Evolutionary conservation across 176 grass and related monocot genomes (phyloP), one percentile per base, ranked within the genome.

Genomic region (Luzula sylvatica): DNA sequence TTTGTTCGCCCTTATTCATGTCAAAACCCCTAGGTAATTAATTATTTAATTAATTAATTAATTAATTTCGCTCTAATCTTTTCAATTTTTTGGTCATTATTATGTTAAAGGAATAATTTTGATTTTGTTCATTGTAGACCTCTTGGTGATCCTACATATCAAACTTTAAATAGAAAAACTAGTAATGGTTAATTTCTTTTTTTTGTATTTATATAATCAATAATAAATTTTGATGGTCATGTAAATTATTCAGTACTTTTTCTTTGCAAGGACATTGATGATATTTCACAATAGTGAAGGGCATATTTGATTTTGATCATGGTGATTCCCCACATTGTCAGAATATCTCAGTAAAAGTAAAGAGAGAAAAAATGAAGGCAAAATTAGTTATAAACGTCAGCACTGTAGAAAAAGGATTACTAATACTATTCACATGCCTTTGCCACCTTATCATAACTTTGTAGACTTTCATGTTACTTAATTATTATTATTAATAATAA

Each of bases 1-100:
- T 74, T 60, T 86, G 11, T 90, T 98, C 70, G 81, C 81, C 66
- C 48, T 98, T 43, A 76, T 86, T 45, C 85, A 90, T 72, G 81
- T 74, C 23, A 98, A 82, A 68, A 71, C 74, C 66, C 85, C 85
- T 77, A 98, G 92, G 92, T 98, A 72, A 67, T 38, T 54, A 23
- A 27, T 25, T 39, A 35, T 26, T 9, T 68, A 29, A 46, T 27
- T 7, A 3, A 40, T 38, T n/a, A n/a, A n/a, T 50, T 1, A 6
- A 65, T 24, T 30, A 40, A 29, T 2, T 23, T 20, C 43, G 23
- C 3, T 8, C 15, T 40, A 7, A 61, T 3, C 32, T 30, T 70
- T 38, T 61, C 9, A 21, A 55, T 2, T 15, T 7, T n/a, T 23
- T 3, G 48, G 40, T 19, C n/a, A n/a, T n/a, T n/a, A n/a, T 63